Base-by-base conservation (phyloP, 768 basidiomycete species). In the Panellus pusillus region DNA sequence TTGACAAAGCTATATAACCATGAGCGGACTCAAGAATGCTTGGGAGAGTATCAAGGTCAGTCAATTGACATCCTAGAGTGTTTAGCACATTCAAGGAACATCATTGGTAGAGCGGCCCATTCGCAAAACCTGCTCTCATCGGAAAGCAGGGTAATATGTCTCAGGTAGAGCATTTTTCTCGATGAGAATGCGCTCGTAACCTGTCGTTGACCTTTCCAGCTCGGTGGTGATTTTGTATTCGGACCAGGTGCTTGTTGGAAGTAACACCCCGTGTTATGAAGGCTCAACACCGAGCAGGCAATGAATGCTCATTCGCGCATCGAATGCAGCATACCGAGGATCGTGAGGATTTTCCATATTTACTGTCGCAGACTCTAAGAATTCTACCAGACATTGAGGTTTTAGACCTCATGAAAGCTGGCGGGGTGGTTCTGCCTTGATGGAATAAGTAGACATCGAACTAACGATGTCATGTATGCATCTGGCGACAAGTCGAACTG, bases 301-400 rank as follows among this genome's bases (percentile, higher is more conserved):
- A 72, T 37, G 47, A 65, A 20, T 86, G 82, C 58, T 63, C 68
- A 0, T 84, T 81, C 54, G 80, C 78, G 8, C 77, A 73, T 31
- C 71, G 82, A 7, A 86, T 87, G 85, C 71, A 75, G 53, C 76
- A 87, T 55, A 80, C 83, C 0, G 77, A 84, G 65, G 84, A 86
- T 65, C 84, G 71, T 84, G 70, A 63, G 74, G 66, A 2, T 35
- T 35, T 14, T 38, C 62, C 9, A 68, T 65, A 14, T 41, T 18
- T 20, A 17, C 42, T 2, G 42, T 36, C n/a, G 36, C 27, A 37
- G 28, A 44, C 29, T 27, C 35, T 9, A 47, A 24, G 24, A n/a
- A 11, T 19, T 44, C 19, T 38, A 38, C 3, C 51, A 82, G 80
- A 83, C 60, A 60, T 74, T 20, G 80, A 83, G 47, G 71, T 82